Evolutionary conservation across 176 grass and related monocot species (phyloP), one percentile per base, ranked within the genome.

Genomic region (Cenchrus americanus): DNA sequence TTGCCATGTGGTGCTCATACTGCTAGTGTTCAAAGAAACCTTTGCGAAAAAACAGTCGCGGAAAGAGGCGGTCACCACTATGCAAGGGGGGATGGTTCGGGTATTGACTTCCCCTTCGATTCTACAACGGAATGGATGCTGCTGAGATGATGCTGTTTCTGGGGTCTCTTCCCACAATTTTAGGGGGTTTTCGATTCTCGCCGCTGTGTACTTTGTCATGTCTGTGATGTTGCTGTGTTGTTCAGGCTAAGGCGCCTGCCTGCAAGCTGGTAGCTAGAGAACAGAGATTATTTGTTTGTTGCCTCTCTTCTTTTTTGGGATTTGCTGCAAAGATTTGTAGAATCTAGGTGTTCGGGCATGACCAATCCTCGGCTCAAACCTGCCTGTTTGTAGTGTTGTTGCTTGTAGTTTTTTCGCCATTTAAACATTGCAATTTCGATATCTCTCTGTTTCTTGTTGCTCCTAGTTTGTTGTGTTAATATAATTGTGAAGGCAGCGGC

Each of bases 61-160:
- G 5, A 58, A 66, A 73, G 52, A 70, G 58, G 65, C 62, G 34
- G 85, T 37, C 92, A 91, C 92, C 94, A 83, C 90, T 81, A 78
- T 86, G 92, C 94, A 94, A 92, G 92, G 94, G 90, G 90, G 84
- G 92, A 85, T 94, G 94, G 94, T 97, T 97, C 94, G 94, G 92
- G 92, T 86, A 97, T 97, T 97, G 94, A 97, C 94, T 97, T 92
- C 59, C 80, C 86, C 71, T 51, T 64, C 40, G 23, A 64, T 78
- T 73, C 76, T 27, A 26, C 58, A 61, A 69, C 52, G 52, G 37
- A 60, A 62, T 49, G 32, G 60, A 34, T 85, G 87, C 82, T 75
- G 62, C 78, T 48, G 49, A 14, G 67, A 66, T 66, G 73, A n/a
- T 83, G 55, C 66, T 48, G 3, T 73, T 48, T 79, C 75, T 58